Evolutionary conservation across 495 filamentous ascomycete species (phyloP).

Genomic region (Tuber umbilicatum): DNA sequence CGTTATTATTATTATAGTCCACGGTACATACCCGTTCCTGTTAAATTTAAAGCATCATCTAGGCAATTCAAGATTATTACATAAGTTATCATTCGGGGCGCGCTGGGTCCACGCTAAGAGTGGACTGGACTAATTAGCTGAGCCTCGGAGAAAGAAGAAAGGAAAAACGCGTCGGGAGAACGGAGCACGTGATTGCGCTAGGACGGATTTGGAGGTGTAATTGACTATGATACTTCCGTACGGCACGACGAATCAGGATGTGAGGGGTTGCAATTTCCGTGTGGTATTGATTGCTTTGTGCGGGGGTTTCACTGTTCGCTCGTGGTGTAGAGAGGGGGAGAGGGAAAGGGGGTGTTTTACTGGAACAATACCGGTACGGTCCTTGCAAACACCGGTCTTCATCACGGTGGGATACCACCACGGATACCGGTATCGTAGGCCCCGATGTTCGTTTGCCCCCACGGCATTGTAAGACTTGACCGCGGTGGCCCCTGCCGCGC

Average conservation of each 20-base stretch:
- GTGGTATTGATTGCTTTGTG: neutral
- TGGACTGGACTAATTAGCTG: no score
- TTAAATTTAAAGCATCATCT: constrained; percentile 1
- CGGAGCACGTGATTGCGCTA: neutral
- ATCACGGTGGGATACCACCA: neutral
- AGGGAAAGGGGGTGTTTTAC: neutral
- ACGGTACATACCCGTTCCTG: neutral
- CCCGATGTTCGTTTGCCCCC: neutral
- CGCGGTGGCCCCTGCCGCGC: neutral
- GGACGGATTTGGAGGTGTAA: neutral
- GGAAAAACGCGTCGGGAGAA: neutral
- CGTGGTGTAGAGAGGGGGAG: neutral
- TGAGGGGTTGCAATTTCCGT: neutral
- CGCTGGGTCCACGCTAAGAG: no score
- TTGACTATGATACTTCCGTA: neutral
- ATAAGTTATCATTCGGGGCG: neutral
- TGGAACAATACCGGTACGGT: no score
- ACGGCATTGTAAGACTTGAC: neutral
- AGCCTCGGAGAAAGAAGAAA: neutral
- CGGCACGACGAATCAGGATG: neutral
- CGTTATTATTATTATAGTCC: neutral
- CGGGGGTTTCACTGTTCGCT: neutral
- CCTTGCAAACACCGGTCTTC: neutral
- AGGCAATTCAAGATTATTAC: neutral
- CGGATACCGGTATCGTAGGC: neutral